Conservation (phyloP, 164 flowering plant species). For the Nymphaea colorata region DNA sequence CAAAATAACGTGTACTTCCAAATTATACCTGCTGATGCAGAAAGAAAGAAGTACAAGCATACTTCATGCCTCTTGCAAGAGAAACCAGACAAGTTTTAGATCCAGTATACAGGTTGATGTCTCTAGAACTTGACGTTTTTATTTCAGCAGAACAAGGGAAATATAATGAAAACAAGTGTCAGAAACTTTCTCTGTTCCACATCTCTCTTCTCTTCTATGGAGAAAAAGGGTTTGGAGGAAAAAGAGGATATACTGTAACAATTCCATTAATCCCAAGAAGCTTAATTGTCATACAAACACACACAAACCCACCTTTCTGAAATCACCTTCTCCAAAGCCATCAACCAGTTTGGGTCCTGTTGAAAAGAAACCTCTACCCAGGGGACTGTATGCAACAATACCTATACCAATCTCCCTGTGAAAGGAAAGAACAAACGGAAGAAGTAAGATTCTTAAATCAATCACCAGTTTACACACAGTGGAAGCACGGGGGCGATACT, state of each 20-base stretch:
- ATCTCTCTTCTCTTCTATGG: background rate
- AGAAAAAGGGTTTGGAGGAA: background rate
- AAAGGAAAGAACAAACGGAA: background rate
- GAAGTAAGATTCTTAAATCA: background rate
- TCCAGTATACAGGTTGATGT: no score
- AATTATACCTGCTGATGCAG: no score
- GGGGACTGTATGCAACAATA: slow-evolving; percentile 22
- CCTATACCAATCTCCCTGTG: slow-evolving; percentile 32
- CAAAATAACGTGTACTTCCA: no score
- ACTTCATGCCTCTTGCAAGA: no score
- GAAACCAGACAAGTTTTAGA: no score
- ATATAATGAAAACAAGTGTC: no score
- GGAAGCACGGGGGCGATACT: background rate
- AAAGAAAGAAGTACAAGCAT: no score
- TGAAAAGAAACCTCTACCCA: slow-evolving; percentile 20
- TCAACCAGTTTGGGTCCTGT: slow-evolving; percentile 13
- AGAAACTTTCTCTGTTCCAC: background rate
- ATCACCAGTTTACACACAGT: background rate
- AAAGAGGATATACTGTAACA: background rate
- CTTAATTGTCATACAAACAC: background rate
- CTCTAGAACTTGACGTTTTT: no score
- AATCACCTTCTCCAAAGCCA: slow-evolving; percentile 3
- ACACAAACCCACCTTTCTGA: slow-evolving; percentile 7
- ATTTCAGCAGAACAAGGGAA: background rate
- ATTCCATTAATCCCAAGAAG: background rate